Base-by-base conservation (phyloP, 202 grass and related monocot species). In the Zizania palustris region DNA sequence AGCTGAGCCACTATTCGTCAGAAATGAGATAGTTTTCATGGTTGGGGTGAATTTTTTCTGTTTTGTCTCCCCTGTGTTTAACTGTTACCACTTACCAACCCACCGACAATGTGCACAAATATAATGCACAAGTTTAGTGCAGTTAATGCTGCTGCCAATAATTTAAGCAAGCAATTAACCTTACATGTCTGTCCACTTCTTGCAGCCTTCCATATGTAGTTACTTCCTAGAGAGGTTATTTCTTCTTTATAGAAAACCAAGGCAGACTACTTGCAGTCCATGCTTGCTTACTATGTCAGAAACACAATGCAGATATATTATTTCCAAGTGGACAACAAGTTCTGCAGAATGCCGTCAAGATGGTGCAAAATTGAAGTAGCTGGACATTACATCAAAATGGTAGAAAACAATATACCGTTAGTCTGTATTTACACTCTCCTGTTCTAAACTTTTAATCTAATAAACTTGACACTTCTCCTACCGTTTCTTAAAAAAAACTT, bases 381-480 rank as follows among this genome's bases (percentile, higher is more conserved):
- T 48, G 51, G n/a, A 65, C 0, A 8, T 2, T 2, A 57, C 5
- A 71, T 53, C 57, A 75, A 45, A 3, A 3, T 57, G 64, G 57
- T 5, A 15, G 0, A 14, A 60, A 73, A 69, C 9, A 81, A 34
- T 4, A 4, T 54, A 43, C 15, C 65, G 15, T 84, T 60, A 80
- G 76, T 76, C 16, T 74, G 49, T 76, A 80, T 84, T 80, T 65
- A 80, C 56, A 88, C 77, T 65, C 54, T 69, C 39, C 46, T 55
- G 19, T 28, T 28, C 28, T 28, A 28, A 28, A 0, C 28, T 28
- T 28, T 28, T 28, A 28, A 28, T 28, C 28, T 28, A 28, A 28
- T 28, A 2, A 28, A 28, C 2, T 28, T 28, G 28, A 2, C 28
- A 28, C 1, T 2, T 28, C 28, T 28, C 28, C 28, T 28, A 2